Base-by-base conservation (phyloP, 495 filamentous ascomycete genomes). In the Penicillium angulare region DNA sequence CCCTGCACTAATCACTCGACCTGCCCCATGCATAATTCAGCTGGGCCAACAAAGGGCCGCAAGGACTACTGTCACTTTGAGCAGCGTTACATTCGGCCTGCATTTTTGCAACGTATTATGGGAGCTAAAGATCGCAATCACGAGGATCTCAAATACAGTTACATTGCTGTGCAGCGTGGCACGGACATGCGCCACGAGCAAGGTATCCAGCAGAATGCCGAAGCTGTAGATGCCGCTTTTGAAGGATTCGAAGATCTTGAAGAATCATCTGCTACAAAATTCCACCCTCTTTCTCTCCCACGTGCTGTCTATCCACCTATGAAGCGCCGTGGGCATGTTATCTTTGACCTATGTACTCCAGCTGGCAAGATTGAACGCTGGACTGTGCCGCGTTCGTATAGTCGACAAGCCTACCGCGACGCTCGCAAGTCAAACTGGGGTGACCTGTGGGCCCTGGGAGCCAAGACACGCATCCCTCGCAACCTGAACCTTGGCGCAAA, bases 391-490 rank as follows among this genome's bases (percentile, higher is more conserved):
- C 84, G 82, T 47, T 89, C 85, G 32, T 95, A 84, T 67, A 85
- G 86, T 53, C 85, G 80, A 49, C 79, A 85, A 55, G 89, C 89
- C 3, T 97, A 88, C 72, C 86, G 85, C 36, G 95, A 98, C 61
- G 95, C 95, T 22, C 83, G 92, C 49, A 98, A 98, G 66, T 79
- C 86, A 0, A 67, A 66, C 31, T 97, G 93, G 93, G 93, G 95
- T 35, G 93, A 98, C 66, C 72, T 97, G 16, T 98, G 93, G 93
- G 90, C 91, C 5, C 75, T 98, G 3, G 95, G 92, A 0, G 92
- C 91, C 6, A 98, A 97, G 79, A 95, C 89, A 0, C 77, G 89
- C 34, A 78, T 85, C 1, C 55, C 56, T 3, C 73, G 87, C 49
- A 77, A 69, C 32, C 63, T 89, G 36, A 81, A 83, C 23, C 72